Percentiles rank a stretch among this genome's conserved stretches.
phyloP scores from a whole-genome alignment of 352 stramenopile species.

The Pythium scleroteichum region DNA sequence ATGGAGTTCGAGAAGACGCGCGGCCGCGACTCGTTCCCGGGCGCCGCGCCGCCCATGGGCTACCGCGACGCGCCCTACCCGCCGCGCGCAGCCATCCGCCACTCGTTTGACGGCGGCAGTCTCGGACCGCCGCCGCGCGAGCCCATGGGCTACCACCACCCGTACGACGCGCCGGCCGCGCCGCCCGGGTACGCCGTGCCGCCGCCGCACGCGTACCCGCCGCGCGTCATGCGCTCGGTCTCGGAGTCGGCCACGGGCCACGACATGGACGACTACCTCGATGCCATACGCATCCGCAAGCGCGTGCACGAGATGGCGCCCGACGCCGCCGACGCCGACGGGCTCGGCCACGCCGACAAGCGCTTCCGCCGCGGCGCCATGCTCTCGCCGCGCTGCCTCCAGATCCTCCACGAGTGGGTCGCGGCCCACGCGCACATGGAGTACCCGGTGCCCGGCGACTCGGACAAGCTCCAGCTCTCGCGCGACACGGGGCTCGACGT shows the following conservation, averaged over 20 bases:
- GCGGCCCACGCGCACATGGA: slow-evolving; percentile 56
- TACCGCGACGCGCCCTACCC: slow-evolving; percentile 43
- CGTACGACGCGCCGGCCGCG: slow-evolving; percentile 15
- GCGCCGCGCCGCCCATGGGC: slow-evolving; percentile 20
- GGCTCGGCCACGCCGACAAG: slow-evolving; percentile 35
- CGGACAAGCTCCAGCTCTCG: slow-evolving; percentile 74
- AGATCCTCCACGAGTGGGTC: slow-evolving; percentile 85
- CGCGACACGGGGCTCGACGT: slow-evolving; percentile 75
- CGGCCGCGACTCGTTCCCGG: slow-evolving; percentile 33
- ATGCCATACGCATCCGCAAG: slow-evolving; percentile 68
- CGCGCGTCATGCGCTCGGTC: slow-evolving; percentile 58
- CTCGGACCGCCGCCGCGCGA: slow-evolving; percentile 33
- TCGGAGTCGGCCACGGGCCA: slow-evolving; percentile 55
- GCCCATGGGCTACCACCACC: slow-evolving; percentile 15
- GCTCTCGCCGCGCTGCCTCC: slow-evolving; percentile 67
- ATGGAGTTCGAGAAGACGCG: slow-evolving; percentile 73
- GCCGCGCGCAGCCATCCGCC: slow-evolving; percentile 41
- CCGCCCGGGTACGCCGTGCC: slow-evolving; percentile 8
- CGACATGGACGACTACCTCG: slow-evolving; percentile 67
- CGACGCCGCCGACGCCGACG: slow-evolving; percentile 31
- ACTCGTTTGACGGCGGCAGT: slow-evolving; percentile 74
- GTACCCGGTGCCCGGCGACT: slow-evolving; percentile 62
- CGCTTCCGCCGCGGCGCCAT: slow-evolving; percentile 46
- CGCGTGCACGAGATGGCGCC: slow-evolving; percentile 48
- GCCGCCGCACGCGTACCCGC: slow-evolving; percentile 28